Evolutionary conservation across 2,329 filamentous ascomycete species (phyloP).

Genomic region (Aureobasidium vineae): DNA sequence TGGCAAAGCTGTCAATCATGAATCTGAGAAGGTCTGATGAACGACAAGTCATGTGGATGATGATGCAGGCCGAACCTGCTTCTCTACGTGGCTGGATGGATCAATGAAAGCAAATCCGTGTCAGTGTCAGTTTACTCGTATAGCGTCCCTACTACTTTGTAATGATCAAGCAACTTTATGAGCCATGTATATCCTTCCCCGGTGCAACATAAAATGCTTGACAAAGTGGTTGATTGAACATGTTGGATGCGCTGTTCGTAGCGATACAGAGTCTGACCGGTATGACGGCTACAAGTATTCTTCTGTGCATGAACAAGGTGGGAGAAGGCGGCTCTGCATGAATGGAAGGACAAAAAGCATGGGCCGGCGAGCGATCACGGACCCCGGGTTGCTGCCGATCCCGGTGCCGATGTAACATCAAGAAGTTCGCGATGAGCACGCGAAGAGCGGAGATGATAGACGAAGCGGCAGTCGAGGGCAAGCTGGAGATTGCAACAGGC

Average conservation of each 20-base stretch:
- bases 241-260: too few species aligned
- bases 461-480: background rate
- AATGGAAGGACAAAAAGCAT: background rate
- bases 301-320: background rate
- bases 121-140: constrained; percentile 3
- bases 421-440: background rate
- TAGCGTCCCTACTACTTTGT: constrained; percentile 12
- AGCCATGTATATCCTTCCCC: background rate
- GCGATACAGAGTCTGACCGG: background rate
- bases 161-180: constrained; percentile 20
- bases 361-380: background rate
- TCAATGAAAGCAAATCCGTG: background rate
- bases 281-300: background rate
- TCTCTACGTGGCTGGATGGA: background rate
- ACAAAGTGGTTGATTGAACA: background rate
- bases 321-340: constrained; percentile 8
- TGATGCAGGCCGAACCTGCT: background rate
- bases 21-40: constrained; percentile 29
- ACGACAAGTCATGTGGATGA: background rate
- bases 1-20: constrained; percentile 27
- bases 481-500: background rate
- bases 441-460: background rate
- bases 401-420: constrained; percentile 24
- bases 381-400: background rate
- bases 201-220: constrained; percentile 3